These are phyloP conservation scores for Omphalotus olearius DNA, from an alignment of 1,284 basidiomycete species.

Conservation along the genomic window DNA sequence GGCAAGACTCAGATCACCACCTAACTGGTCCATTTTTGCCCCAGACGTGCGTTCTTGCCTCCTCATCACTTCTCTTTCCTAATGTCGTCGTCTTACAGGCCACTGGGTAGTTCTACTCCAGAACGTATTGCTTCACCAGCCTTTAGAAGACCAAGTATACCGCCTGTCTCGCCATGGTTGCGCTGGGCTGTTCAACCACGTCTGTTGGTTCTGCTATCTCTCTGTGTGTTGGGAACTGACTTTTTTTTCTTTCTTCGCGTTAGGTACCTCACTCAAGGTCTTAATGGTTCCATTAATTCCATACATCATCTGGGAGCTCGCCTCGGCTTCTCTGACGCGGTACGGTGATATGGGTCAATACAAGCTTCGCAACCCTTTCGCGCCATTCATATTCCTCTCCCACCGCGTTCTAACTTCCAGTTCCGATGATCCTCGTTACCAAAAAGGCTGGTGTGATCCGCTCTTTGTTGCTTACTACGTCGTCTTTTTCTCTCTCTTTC, in stretches of 20 bases:
- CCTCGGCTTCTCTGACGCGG: constrained; percentile 24
- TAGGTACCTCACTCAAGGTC: constrained; percentile 70
- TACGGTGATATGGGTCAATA: constrained; percentile 13
- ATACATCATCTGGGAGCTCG: constrained; percentile 68
- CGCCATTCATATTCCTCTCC: constrained; percentile 73
- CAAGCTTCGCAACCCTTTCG: constrained; percentile 73
- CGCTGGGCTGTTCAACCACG: constrained; percentile 78
- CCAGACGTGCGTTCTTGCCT: constrained; percentile 46
- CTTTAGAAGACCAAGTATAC: background rate
- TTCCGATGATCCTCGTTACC: constrained; percentile 59
- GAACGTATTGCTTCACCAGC: constrained; percentile 25
- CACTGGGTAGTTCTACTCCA: constrained; percentile 37
- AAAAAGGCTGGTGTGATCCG: constrained; percentile 78
- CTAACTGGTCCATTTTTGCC: constrained; percentile 56
- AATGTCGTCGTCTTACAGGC: constrained; percentile 28
- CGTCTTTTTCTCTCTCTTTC: constrained; percentile 88
- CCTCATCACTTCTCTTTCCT: background rate
- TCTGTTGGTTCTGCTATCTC: constrained; percentile 21
- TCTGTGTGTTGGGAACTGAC: background rate
- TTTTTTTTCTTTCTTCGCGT: background rate
- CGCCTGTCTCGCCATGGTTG: constrained; percentile 27
- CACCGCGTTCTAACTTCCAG: constrained; percentile 56
- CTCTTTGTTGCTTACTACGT: constrained; percentile 85
- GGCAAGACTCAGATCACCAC: constrained; percentile 52
- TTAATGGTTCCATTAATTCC: constrained; percentile 70